Percentiles rank a stretch among this genome's conserved stretches.
phyloP scores from a whole-genome alignment of 495 filamentous ascomycete species.

The Trichocladium uniseriatum region DNA sequence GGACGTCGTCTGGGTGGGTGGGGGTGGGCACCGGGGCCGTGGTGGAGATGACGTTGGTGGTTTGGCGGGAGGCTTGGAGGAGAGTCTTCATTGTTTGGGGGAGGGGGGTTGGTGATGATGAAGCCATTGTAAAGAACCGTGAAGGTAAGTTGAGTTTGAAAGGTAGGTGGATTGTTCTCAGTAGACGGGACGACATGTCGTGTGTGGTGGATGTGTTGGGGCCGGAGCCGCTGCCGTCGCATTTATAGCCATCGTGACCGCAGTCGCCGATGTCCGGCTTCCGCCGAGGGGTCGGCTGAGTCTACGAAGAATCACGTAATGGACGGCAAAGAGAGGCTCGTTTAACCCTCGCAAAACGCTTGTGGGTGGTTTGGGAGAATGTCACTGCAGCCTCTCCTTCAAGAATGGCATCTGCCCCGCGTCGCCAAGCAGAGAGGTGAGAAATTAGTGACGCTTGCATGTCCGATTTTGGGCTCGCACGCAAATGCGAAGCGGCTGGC shows the following conservation, averaged over 20 bases:
- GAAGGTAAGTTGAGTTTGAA: not conserved
- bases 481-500: not conserved
- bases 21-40: conserved; percentile 22
- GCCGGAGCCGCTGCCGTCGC: not conserved
- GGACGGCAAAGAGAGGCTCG: not conserved
- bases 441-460: not conserved
- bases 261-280: not conserved
- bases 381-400: too few species aligned
- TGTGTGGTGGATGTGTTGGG: too few species aligned
- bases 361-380: too few species aligned
- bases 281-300: not conserved
- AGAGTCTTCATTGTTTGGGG: conserved; percentile 24
- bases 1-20: conserved; percentile 39
- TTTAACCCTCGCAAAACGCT: not conserved
- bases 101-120: conserved; percentile 13
- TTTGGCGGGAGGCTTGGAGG: conserved; percentile 20
- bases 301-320: not conserved
- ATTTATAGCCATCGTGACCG: not conserved
- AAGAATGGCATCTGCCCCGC: too few species aligned
- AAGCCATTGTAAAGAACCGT: conserved; percentile 9
- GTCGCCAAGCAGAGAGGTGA: not conserved
- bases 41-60: conserved; percentile 16
- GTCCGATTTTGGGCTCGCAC: not conserved
- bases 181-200: too few species aligned
- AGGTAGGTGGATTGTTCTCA: too few species aligned